Conservation (phyloP, 108 stramenopile species). For the Craspedostauros australis region DNA sequence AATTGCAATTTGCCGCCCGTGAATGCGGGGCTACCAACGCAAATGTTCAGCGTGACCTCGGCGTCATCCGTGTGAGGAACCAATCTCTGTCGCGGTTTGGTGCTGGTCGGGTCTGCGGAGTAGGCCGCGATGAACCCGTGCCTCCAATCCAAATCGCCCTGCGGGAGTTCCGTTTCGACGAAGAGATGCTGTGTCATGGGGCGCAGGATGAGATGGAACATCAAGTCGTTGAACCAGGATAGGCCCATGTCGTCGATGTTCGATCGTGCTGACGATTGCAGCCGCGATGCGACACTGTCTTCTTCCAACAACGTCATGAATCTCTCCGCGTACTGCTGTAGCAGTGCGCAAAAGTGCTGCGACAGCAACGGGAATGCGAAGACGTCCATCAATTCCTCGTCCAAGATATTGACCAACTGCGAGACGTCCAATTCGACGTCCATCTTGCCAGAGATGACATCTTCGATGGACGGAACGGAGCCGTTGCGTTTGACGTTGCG, state of each 20-base stretch:
- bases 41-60: constrained; percentile 76
- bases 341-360: constrained; percentile 23
- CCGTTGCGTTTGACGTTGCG: constrained; percentile 5
- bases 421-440: constrained; percentile 47
- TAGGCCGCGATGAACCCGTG: constrained; percentile 79
- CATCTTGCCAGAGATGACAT: constrained; percentile 43
- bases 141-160: constrained; percentile 66
- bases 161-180: constrained; percentile 31
- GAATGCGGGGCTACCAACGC: constrained; percentile 60
- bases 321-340: constrained; percentile 5
- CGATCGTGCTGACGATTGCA: not conserved
- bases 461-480: constrained; percentile 22
- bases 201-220: constrained; percentile 58
- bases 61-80: constrained; percentile 82
- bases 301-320: constrained; percentile 6
- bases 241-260: constrained; percentile 64
- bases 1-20: constrained; percentile 62
- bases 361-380: constrained; percentile 65
- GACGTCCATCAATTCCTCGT: constrained; percentile 70
- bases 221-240: constrained; percentile 65
- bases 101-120: constrained; percentile 32
- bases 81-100: constrained; percentile 51
- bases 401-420: constrained; percentile 47
- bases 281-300: not conserved
- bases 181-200: constrained; percentile 64